A percentile compares a stretch with the other conserved stretches of the same genome.
Conservation (phyloP, 768 basidiomycete genomes). For the Auricularia heimuer region DNA sequence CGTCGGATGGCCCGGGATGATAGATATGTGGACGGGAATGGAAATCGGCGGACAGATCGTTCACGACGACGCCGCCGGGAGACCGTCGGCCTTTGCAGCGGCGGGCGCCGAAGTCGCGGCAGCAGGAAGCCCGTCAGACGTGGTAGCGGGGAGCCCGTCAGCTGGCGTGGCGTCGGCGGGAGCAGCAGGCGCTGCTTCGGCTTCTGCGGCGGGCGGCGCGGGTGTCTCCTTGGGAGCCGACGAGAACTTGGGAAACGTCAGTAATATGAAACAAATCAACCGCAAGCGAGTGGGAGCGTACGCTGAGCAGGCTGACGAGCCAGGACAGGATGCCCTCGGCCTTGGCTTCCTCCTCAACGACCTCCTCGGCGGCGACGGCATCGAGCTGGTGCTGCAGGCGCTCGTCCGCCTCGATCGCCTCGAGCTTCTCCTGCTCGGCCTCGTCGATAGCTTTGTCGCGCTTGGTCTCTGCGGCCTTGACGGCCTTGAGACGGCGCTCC, state of each 20-base stretch:
- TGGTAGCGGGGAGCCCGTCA: no score
- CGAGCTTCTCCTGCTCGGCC: neutral
- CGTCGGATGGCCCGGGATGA: neutral
- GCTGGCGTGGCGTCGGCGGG: no score
- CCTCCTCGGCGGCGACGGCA: neutral
- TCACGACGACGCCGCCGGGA: neutral
- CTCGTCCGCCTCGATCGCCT: neutral
- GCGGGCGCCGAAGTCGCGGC: neutral
- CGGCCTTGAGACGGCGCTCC: neutral
- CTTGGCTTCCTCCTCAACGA: neutral
- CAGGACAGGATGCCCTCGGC: neutral
- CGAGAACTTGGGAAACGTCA: neutral
- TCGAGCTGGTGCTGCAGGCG: neutral
- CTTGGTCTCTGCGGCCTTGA: neutral
- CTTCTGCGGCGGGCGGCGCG: neutral
- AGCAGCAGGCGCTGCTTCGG: no score
- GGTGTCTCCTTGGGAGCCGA: neutral
- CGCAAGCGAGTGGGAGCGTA: neutral
- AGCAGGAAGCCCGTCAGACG: neutral
- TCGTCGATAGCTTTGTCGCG: conserved; percentile 1
- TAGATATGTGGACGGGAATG: neutral
- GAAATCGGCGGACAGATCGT: neutral
- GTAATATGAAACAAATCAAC: neutral
- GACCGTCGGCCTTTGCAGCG: neutral
- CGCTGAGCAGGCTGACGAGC: neutral